phyloP scores from a whole-genome alignment of 2,329 filamentous ascomycete species.

The Beauveria medogensis region DNA sequence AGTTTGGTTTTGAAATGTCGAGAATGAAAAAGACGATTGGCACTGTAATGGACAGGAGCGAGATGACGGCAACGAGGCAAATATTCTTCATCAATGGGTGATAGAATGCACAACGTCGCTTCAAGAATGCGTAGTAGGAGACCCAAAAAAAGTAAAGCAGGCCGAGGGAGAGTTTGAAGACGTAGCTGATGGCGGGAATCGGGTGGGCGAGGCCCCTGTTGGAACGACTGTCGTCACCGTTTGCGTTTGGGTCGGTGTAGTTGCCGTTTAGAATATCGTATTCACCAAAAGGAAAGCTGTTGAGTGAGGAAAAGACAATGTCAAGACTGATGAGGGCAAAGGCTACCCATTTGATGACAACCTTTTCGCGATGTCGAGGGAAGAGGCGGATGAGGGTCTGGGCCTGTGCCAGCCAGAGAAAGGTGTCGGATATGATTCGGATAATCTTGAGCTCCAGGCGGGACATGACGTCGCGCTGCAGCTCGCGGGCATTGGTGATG shows the following conservation, averaged over 20 bases:
- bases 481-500: constrained; percentile 65
- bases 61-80: constrained; percentile 68
- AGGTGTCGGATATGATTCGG: constrained; percentile 88
- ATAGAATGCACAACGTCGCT: constrained; percentile 84
- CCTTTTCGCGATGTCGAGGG: constrained; percentile 91
- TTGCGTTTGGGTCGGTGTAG: constrained; percentile 16
- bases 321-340: constrained; percentile 90
- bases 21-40: constrained; percentile 90
- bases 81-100: constrained; percentile 89
- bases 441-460: constrained; percentile 83
- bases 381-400: constrained; percentile 95
- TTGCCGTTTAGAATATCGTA: constrained; percentile 43
- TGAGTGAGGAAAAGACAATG: constrained; percentile 81
- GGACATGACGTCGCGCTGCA: constrained; percentile 74
- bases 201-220: constrained; percentile 63
- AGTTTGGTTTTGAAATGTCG: constrained; percentile 76
- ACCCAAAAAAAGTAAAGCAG: constrained; percentile 90
- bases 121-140: constrained; percentile 86
- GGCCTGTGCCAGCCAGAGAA: constrained; percentile 94
- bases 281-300: constrained; percentile 62
- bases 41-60: constrained; percentile 72
- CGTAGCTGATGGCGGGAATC: constrained; percentile 81
- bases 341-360: constrained; percentile 97
- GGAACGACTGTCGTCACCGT: constrained; percentile 46
- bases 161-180: constrained; percentile 81